phyloP scores from a whole-genome alignment of 768 basidiomycete species.

The Naganishia kalamii region DNA sequence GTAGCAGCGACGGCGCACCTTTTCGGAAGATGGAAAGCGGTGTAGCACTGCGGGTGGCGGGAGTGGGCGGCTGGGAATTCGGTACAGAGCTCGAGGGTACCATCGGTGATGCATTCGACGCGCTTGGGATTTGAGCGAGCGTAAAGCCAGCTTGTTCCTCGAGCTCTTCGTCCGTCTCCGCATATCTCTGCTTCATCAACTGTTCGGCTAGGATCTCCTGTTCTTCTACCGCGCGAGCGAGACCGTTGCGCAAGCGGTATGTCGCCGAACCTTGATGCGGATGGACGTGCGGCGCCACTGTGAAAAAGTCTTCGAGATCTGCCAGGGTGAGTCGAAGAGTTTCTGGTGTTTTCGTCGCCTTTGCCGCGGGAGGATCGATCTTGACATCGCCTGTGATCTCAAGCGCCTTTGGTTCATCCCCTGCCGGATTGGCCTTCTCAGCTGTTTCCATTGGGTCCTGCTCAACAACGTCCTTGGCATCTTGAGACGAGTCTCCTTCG shows the following conservation, averaged over 20 bases:
- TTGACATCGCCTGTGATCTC: too few relatives aligned
- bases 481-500: background rate
- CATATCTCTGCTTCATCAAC: background rate
- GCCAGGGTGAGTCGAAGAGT: background rate
- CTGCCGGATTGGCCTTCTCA: background rate
- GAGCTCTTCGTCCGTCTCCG: background rate
- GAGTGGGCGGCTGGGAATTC: slow-evolving; percentile 1
- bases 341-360: background rate
- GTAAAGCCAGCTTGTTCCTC: background rate
- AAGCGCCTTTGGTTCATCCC: too few relatives aligned
- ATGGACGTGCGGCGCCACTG: slow-evolving; percentile 19
- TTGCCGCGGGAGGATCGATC: background rate
- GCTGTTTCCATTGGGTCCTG: too few relatives aligned
- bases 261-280: slow-evolving; percentile 23
- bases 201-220: slow-evolving; percentile 6
- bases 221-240: slow-evolving; percentile 17
- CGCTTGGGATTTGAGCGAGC: background rate
- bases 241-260: slow-evolving; percentile 19
- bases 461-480: background rate
- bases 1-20: background rate
- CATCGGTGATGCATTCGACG: background rate
- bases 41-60: background rate
- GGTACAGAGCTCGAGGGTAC: background rate
- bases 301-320: slow-evolving; percentile 21
- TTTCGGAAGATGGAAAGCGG: background rate